A percentile compares a stretch with the other conserved stretches of the same genome.
Conservation (phyloP, 805 yeast genomes). For the Yarrowia sp. region DNA sequence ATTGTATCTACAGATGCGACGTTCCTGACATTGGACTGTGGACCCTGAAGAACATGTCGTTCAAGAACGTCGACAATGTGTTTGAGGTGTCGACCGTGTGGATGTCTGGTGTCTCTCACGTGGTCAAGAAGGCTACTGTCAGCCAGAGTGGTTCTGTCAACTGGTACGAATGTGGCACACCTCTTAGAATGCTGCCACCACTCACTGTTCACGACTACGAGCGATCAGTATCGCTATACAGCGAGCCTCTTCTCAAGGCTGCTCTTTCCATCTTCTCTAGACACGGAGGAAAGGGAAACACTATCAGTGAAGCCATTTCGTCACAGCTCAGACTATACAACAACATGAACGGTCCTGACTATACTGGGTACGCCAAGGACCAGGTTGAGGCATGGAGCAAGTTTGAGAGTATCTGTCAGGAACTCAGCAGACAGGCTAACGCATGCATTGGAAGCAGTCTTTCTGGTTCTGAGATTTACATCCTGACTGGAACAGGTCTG, state of each 20-base stretch:
- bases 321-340: conserved; percentile 12
- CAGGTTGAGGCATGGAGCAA: conserved; percentile 26
- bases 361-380: conserved; percentile 13
- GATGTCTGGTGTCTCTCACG: conserved; percentile 20
- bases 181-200: conserved; percentile 5
- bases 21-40: conserved; percentile 11
- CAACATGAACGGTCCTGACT: neutral
- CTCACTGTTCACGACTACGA: conserved; percentile 32
- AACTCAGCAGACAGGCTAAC: conserved; percentile 23
- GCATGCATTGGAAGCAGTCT: conserved; percentile 27
- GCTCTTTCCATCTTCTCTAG: conserved; percentile 24
- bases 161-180: conserved; percentile 7
- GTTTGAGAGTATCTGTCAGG: conserved; percentile 27
- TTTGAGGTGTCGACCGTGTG: conserved; percentile 24
- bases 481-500: conserved; percentile 10
- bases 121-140: conserved; percentile 5
- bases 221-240: conserved; percentile 14
- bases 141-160: neutral
- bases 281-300: neutral
- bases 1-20: neutral
- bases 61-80: neutral
- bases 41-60: conserved; percentile 24
- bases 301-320: conserved; percentile 21
- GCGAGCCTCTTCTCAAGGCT: conserved; percentile 24
- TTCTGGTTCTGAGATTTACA: neutral